Base-by-base conservation (phyloP, 169 alveolate genomes). In the Plasmodium knowlesi region DNA sequence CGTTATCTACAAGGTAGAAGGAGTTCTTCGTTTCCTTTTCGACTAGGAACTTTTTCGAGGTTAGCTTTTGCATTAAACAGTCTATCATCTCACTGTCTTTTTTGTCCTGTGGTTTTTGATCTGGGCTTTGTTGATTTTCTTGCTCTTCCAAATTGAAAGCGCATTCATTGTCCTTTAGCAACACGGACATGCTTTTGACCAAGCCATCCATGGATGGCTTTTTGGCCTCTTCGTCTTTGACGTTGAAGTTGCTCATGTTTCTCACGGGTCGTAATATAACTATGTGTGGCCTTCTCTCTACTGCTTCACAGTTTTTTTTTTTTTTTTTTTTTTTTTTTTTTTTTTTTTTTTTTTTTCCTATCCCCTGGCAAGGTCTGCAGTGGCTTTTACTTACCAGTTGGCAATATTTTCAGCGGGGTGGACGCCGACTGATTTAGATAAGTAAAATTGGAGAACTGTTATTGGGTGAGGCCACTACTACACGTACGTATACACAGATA, bases 21-120 rank as follows among this genome's bases (percentile, higher is more conserved):
- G 78, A n/a, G 53, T 46, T 89, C 53, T 89, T 89, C 54, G 78
- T 61, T 53, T 89, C 94, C 22, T 89, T 86, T 34, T 86, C 91
- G 30, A 61, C 90, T 30, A 89, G 82, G 82, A 89, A 89, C 22
- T 89, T 89, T 54, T 89, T 89, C 4, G 94, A 61, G 6, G 94
- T 89, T 46, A 89, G 72, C 50, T 81, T 89, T 43, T 89, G 57
- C 94, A 89, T 89, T 83, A 89, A 81, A 79, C 94, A 89, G 37
- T 81, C 83, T 22, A 89, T 61, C 94, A 89, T 89, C 50, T 81
- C 83, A 43, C 78, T 89, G 37, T 89, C 94, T 43, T 70, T 82
- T 16, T 67, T 43, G 14, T 80, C 91, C 19, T 0, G 1, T 25
- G 30, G 19, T 10, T 14, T 28, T 9, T 70, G 25, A 5, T 70